Evolutionary conservation across 2,329 filamentous ascomycete species (phyloP), one percentile per base, ranked within the genome.

Genomic region (Parafenestella ontariensis): DNA sequence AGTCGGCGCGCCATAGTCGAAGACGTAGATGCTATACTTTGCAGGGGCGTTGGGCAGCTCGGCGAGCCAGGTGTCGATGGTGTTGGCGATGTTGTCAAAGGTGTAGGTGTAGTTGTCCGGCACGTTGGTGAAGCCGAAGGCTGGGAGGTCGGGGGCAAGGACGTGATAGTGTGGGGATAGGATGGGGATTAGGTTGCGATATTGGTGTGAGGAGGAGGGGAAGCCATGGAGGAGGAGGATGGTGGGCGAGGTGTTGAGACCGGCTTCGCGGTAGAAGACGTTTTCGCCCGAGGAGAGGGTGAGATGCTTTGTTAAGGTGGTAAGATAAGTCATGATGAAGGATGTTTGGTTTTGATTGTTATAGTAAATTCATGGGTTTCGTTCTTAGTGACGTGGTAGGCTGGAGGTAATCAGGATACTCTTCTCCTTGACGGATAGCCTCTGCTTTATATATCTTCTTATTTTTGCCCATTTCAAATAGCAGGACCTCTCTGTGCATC

Each of bases 1-100:
- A 0, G 78, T 77, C 0, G 86, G 85, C 0, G 84, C 83, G 46
- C 85, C 85, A 66, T 87, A 87, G 75, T 88, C 85, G 66, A 88
- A 87, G 57, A 87, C 79, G 69, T 87, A 88, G 24, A 85, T 70
- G 13, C 81, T 79, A 70, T 82, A 86, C 28, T 77, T 78, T 13
- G 63, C 56, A 13, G 62, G 61, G 31, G 87, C 74, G 3, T 72
- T 54, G 2, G 61, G 60, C 8, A 87, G 71, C 0, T 76, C 73
- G 31, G 80, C 75, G 11, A 85, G 68, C 62, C 86, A 86, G 6
- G 76, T 76, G 9, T 73, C 74, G 31, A 84, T 74, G 1, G 81
- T 82, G 5, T 50, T 66, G 29, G 83, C 72, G 5, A 87, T 68
- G 65, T 76, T 80, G 42, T 77, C 80, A 59, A 88, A 87, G 13